Percentiles rank a stretch among this genome's conserved stretches.
These are phyloP conservation scores for Aspergillus pseudoglaucus DNA, from an alignment of 2,329 filamentous ascomycete genomes.

Conservation along the genomic window DNA sequence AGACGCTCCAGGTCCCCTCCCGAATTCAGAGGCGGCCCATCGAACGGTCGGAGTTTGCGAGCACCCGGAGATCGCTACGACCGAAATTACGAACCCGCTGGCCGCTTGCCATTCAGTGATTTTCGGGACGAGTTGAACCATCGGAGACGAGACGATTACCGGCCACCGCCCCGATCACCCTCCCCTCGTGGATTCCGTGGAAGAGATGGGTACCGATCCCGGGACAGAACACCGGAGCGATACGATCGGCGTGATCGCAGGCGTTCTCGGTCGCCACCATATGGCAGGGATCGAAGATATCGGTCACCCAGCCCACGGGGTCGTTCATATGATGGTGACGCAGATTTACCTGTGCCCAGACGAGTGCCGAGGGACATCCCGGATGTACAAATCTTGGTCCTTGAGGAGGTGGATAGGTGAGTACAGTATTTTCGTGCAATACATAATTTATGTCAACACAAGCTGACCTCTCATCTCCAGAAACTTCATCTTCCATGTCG, in stretches of 20 bases:
- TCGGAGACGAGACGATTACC: slow-evolving; percentile 57
- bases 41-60: slow-evolving; percentile 22
- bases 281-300: slow-evolving; percentile 55
- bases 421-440: slow-evolving; percentile 7
- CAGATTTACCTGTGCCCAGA: slow-evolving; percentile 64
- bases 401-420: slow-evolving; percentile 64
- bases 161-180: slow-evolving; percentile 51
- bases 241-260: slow-evolving; percentile 52
- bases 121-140: slow-evolving; percentile 43
- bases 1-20: slow-evolving; percentile 61
- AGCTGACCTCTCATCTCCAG: slow-evolving; percentile 31
- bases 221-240: slow-evolving; percentile 41
- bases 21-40: slow-evolving; percentile 43
- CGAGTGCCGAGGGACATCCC: slow-evolving; percentile 70
- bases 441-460: not conserved
- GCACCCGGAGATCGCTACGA: slow-evolving; percentile 40
- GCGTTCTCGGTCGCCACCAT: slow-evolving; percentile 67
- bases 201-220: slow-evolving; percentile 56
- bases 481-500: slow-evolving; percentile 77
- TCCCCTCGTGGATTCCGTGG: slow-evolving; percentile 56
- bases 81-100: slow-evolving; percentile 25
- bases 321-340: slow-evolving; percentile 51
- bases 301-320: slow-evolving; percentile 64
- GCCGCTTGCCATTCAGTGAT: slow-evolving; percentile 40
- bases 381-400: slow-evolving; percentile 79